phyloP scores from a whole-genome alignment of 306 rosid species.

The Vicia sativa region DNA sequence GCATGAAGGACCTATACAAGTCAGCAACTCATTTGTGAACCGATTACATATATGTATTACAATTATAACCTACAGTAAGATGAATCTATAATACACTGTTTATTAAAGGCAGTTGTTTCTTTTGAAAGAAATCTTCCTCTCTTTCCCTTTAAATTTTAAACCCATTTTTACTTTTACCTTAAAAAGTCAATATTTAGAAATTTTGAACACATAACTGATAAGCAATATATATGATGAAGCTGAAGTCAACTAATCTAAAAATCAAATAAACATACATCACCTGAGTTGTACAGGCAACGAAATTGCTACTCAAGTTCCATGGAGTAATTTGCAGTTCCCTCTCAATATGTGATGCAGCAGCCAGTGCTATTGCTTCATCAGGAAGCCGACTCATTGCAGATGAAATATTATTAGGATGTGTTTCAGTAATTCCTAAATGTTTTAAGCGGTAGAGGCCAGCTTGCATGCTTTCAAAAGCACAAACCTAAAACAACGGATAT shows the following conservation, averaged over 20 bases:
- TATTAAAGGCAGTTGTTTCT: constrained; percentile 11
- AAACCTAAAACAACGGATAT: constrained; percentile 60
- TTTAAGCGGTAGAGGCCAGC: constrained; percentile 92
- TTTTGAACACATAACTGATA: constrained; percentile 11
- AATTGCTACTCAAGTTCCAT: constrained; percentile 96
- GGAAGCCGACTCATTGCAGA: constrained; percentile 97
- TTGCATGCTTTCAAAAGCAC: constrained; percentile 99
- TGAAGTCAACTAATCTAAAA: constrained; percentile 17
- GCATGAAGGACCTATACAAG: constrained; percentile 14
- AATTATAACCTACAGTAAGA: constrained; percentile 19
- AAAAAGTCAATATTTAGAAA: constrained; percentile 14
- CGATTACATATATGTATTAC: constrained; percentile 6
- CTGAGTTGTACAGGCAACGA: constrained; percentile 91
- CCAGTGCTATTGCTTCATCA: constrained; percentile 91
- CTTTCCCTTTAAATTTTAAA: constrained; percentile 11
- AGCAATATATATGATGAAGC: constrained; percentile 20
- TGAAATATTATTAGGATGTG: constrained; percentile 77
- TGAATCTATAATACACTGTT: constrained; percentile 6
- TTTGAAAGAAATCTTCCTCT: not conserved
- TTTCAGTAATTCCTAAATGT: constrained; percentile 88
- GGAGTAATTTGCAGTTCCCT: constrained; percentile 97
- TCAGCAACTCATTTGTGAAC: constrained; percentile 13
- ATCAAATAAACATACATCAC: constrained; percentile 49
- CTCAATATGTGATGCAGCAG: constrained; percentile 98
- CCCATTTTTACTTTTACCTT: constrained; percentile 22